Evolutionary conservation across 495 filamentous ascomycete species (phyloP).

Genomic region (Podospora pseudoanserina): DNA sequence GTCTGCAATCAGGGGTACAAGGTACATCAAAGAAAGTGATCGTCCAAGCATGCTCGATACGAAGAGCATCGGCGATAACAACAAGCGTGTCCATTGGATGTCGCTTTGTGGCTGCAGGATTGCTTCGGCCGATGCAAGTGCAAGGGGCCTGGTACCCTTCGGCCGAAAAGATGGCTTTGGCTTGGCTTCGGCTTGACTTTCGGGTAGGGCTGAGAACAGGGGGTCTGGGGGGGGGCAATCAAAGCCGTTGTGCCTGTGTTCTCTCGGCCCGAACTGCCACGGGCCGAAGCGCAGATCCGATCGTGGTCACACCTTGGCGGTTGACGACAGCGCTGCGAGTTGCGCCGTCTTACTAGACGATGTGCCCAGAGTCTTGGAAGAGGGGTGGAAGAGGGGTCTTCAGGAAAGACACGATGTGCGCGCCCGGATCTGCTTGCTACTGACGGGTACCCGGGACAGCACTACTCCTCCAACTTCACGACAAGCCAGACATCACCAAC

Average conservation of each 20-base stretch:
- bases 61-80: not conserved
- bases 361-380: not conserved
- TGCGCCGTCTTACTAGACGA: not conserved
- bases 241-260: not conserved
- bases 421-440: too few species aligned
- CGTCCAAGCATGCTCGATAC: too few species aligned
- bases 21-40: too few species aligned
- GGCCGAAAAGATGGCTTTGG: not conserved
- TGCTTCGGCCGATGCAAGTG: not conserved
- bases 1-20: too few species aligned
- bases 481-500: not conserved
- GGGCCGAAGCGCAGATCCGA: not conserved
- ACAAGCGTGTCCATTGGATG: not conserved
- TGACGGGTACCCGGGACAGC: too few species aligned
- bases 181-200: not conserved
- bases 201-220: not conserved
- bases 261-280: not conserved
- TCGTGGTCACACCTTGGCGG: not conserved
- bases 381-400: too few species aligned
- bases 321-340: not conserved
- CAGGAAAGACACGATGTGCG: too few species aligned
- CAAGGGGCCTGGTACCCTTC: not conserved
- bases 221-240: not conserved
- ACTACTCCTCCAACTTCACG: too few species aligned
- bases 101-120: not conserved